These are phyloP conservation scores for Lumnitzera littorea DNA, from an alignment of 345 rosid species.

Conservation along the genomic window DNA sequence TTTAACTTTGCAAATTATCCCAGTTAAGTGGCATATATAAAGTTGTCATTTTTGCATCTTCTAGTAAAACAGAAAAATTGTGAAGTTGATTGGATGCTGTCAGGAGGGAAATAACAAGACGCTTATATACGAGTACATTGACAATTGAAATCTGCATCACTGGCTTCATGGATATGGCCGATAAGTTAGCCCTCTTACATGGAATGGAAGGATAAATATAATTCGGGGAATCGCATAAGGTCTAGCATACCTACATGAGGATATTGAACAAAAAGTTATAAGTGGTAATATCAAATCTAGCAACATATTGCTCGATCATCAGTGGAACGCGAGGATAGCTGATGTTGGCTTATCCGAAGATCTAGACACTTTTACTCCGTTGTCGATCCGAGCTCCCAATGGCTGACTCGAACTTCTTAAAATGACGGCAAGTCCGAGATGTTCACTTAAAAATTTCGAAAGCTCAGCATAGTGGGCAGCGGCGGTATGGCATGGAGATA, in stretches of 20 bases:
- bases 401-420: too few species aligned
- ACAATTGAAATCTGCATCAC: constrained; percentile 62
- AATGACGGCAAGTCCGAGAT: too few species aligned
- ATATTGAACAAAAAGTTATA: constrained; percentile 46
- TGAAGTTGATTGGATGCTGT: constrained; percentile 60
- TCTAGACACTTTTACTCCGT: too few species aligned
- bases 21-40: too few species aligned
- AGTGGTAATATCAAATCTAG: constrained; percentile 52
- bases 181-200: constrained; percentile 35
- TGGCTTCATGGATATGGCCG: constrained; percentile 66
- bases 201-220: constrained; percentile 51
- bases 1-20: too few species aligned
- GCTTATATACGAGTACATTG: constrained; percentile 58
- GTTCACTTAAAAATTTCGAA: too few species aligned
- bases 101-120: constrained; percentile 49
- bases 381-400: too few species aligned
- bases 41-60: too few species aligned
- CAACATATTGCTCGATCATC: constrained; percentile 65
- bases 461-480: too few species aligned
- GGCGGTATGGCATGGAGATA: too few species aligned
- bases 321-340: constrained; percentile 70
- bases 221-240: constrained; percentile 81
- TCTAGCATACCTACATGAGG: constrained; percentile 72
- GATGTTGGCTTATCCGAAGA: constrained; percentile 32
- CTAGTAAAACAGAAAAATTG: constrained; percentile 39